These are phyloP conservation scores for Myriosclerotinia scirpicola DNA, from an alignment of 2,329 filamentous ascomycete genomes.

Conservation along the genomic window DNA sequence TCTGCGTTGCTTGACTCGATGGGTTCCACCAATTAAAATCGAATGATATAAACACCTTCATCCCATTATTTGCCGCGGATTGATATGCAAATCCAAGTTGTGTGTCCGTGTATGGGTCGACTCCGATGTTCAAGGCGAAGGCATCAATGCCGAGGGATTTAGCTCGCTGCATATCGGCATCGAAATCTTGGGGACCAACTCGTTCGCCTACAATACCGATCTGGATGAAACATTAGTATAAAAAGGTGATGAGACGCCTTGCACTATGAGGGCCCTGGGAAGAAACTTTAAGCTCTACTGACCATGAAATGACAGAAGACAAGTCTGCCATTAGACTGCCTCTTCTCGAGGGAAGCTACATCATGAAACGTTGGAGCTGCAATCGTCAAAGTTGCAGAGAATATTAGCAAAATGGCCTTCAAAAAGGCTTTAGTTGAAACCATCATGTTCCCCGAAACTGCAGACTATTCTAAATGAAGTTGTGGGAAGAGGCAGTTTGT, in stretches of 20 bases:
- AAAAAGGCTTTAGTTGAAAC: not conserved
- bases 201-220: constrained; percentile 32
- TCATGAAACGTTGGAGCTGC: constrained; percentile 1
- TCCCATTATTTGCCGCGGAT: constrained; percentile 34
- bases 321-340: constrained; percentile 23
- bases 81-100: constrained; percentile 39
- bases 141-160: constrained; percentile 41
- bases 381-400: constrained; percentile 10
- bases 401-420: constrained; percentile 7
- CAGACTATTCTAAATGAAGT: not conserved
- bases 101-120: constrained; percentile 36
- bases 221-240: constrained; percentile 20
- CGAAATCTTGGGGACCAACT: constrained; percentile 28
- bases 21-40: constrained; percentile 36
- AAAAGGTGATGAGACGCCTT: not conserved
- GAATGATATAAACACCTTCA: constrained; percentile 42
- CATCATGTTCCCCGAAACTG: not conserved
- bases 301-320: constrained; percentile 34
- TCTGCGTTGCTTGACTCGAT: constrained; percentile 27
- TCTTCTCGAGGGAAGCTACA: constrained; percentile 8
- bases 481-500: not conserved
- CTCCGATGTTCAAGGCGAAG: constrained; percentile 42
- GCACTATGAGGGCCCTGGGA: no score
- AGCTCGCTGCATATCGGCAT: constrained; percentile 32
- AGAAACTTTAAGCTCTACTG: not conserved